Evolutionary conservation across 2,329 filamentous ascomycete genomes (phyloP).

Genomic region (Aspergillus caelatus): DNA sequence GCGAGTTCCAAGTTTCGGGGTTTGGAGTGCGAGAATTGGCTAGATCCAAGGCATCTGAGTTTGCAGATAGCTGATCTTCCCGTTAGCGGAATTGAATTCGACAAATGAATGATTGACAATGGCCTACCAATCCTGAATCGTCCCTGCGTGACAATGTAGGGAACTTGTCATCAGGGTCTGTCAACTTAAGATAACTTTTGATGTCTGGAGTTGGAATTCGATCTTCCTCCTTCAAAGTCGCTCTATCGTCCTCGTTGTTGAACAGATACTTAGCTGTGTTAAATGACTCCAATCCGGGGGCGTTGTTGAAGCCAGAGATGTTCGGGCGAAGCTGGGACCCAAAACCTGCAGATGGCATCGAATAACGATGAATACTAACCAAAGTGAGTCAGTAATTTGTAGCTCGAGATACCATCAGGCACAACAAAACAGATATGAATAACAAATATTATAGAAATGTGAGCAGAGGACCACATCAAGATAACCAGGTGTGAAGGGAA

Average conservation of each 20-base stretch:
- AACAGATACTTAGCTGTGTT: conserved; percentile 87
- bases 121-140: conserved; percentile 58
- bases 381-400: conserved; percentile 14
- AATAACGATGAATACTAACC: conserved; percentile 80
- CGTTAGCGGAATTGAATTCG: conserved; percentile 40
- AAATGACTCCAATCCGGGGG: conserved; percentile 71
- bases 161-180: conserved; percentile 79
- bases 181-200: conserved; percentile 70
- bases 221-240: conserved; percentile 48
- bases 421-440: background rate
- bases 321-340: conserved; percentile 36
- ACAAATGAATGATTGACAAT: background rate
- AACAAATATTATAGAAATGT: background rate
- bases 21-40: conserved; percentile 69
- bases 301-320: conserved; percentile 30
- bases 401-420: background rate
- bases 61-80: conserved; percentile 70
- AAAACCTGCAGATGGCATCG: conserved; percentile 74
- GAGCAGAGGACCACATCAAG: background rate
- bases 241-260: conserved; percentile 73
- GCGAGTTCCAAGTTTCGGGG: conserved; percentile 66
- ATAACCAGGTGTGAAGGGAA: background rate
- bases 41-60: conserved; percentile 79
- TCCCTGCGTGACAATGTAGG: conserved; percentile 63
- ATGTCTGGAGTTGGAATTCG: conserved; percentile 64